Evolutionary conservation across 352 stramenopile species (phyloP), one percentile per base, ranked within the genome.

Genomic region (Phytophthora fragariaefolia): DNA sequence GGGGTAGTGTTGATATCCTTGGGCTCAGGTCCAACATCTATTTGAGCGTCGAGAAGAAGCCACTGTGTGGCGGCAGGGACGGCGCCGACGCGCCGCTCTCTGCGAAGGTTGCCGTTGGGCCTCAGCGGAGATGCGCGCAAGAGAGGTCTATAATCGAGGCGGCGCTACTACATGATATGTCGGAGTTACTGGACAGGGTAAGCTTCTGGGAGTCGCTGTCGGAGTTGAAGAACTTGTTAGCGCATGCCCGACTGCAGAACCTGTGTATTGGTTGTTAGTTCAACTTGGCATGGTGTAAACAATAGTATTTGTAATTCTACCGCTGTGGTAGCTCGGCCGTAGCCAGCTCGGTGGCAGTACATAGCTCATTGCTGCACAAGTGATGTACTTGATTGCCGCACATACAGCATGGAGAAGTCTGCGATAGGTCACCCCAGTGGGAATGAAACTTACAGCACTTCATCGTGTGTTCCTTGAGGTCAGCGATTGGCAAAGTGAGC

Each of bases 351-450:
- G 42, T 18, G 8, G 9, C 26, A 2, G 40, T 43, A 12, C 26
- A 51, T 6, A 61, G 26, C 27, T 61, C 52, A 7, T 59, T 59
- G 8, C 52, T 59, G 23, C 52, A 50, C 23, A 50, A 8, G 24
- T 47, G 50, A 47, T 58, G 50, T 13, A 46, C 50, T 2, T 4
- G 50, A 12, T 32, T 30, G 2, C 17, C n/a, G 22, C 50, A 58
- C 26, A 58, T 32, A 6, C 50, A 28, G 38, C 23, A 59, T 17
- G 26, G 24, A 18, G 52, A 59, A 4, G 52, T 50, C 40, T 28
- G 26, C 34, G 23, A 20, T 43, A 53, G 26, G 18, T 28, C 4
- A 2, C 54, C 18, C 50, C 50, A 58, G 20, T 13, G 28, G 7
- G 30, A 58, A 22, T 47, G 13, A 24, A 23, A 36, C 32, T 48